These are phyloP conservation scores for Usnea hakonensis DNA, from an alignment of 495 filamentous ascomycete species.

Conservation along the genomic window DNA sequence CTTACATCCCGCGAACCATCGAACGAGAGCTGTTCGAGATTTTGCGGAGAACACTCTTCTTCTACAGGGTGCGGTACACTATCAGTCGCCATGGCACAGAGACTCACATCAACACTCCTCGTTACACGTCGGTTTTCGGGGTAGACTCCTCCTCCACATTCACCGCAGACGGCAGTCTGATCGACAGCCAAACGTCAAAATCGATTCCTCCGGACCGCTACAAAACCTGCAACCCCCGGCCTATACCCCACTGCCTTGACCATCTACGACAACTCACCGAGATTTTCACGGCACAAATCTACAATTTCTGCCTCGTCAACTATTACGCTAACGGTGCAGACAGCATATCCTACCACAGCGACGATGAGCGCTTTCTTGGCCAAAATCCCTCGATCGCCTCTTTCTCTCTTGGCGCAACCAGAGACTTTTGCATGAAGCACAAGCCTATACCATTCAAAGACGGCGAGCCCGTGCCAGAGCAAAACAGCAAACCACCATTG, in stretches of 20 bases:
- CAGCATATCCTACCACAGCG: constrained; percentile 67
- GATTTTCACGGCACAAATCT: constrained; percentile 48
- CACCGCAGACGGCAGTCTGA: constrained; percentile 31
- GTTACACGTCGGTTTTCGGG: constrained; percentile 66
- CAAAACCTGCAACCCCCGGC: constrained; percentile 40
- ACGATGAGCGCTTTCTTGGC: constrained; percentile 69
- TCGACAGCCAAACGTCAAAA: constrained; percentile 40
- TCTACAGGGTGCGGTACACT: constrained; percentile 64
- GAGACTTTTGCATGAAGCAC: constrained; percentile 67
- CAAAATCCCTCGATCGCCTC: constrained; percentile 60
- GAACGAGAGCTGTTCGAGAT: constrained; percentile 56
- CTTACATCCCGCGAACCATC: constrained; percentile 47
- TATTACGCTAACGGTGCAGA: constrained; percentile 65
- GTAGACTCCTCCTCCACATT: constrained; percentile 53
- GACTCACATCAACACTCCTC: constrained; percentile 58
- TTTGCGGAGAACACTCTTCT: constrained; percentile 54
- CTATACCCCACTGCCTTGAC: constrained; percentile 59
- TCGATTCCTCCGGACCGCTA: constrained; percentile 42
- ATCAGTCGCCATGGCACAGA: constrained; percentile 52
- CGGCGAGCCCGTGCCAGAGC: constrained; percentile 10
- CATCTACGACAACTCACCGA: constrained; percentile 48
- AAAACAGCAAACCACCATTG: constrained; percentile 32
- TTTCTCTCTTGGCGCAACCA: constrained; percentile 54
- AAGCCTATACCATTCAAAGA: constrained; percentile 40
- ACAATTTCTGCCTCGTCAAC: constrained; percentile 71